Evolutionary conservation across 1,284 basidiomycete species (phyloP), one percentile per base, ranked within the genome.

Genomic region (Puccinia brachypodii): DNA sequence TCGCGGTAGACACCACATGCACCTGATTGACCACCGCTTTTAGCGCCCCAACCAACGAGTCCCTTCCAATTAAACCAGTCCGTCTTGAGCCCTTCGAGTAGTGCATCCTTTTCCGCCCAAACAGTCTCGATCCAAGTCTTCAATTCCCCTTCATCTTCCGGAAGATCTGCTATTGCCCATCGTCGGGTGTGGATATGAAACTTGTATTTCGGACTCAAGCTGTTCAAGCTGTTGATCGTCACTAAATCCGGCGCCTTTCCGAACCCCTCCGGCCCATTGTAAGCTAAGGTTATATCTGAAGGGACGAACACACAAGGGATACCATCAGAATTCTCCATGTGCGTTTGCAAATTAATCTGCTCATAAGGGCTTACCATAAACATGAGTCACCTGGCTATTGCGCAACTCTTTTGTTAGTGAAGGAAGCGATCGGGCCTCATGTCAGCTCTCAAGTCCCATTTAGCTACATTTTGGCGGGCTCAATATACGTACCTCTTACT

Each of bases 321-420:
- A 53, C 16, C 11, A 1, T 78, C 64, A 53, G 64, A 42, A 38
- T 58, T 13, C 36, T 14, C 58, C 7, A 36, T 9, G n/a, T 2
- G n/a, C 9, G 40, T n/a, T 2, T n/a, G 22, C 14, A 33, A 53
- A 25, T 8, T 36, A 22, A 0, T 9, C n/a, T 7, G 28, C 9
- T 4, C 1, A 58, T 14, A 56, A 75, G 7, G 13, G 25, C 76
- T 40, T 36, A 80, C 77, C 77, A 73, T 80, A 80, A 58, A 80
- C 68, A 72, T 80, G 77, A 14, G 77, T 80, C 11, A 80, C 68
- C 31, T 80, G 77, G 38, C 77, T 80, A 6, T 50, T 33, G n/a
- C 77, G 47, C 25, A 80, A 47, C 42, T 80, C 77, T 80, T 25
- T 44, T n/a, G 47, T 25, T 60, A 6, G 25, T 56, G 19, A 68